A percentile compares a stretch with the other conserved stretches of the same genome.
These are phyloP conservation scores for Mortierella sp. DNA, from an alignment of 371 early-diverging fungal genomes.

Conservation along the genomic window DNA sequence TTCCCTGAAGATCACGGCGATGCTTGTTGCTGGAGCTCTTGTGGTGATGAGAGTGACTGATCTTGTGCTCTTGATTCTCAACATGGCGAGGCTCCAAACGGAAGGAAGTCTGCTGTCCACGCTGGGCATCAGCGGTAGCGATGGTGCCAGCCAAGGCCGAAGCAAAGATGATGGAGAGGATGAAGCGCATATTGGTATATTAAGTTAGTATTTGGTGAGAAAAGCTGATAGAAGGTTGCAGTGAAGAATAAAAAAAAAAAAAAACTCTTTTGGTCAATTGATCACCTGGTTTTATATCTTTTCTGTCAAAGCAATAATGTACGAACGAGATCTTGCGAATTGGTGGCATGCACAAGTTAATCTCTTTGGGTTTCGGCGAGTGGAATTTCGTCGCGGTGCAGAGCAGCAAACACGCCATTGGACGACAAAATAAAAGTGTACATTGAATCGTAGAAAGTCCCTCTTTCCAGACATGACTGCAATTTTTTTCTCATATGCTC, in stretches of 20 bases:
- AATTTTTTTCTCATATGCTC: neutral
- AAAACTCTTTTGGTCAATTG: neutral
- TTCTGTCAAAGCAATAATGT: too few relatives aligned
- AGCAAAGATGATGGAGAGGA: slow-evolving; percentile 42
- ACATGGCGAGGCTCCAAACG: slow-evolving; percentile 44
- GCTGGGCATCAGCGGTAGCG: slow-evolving; percentile 29
- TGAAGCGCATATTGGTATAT: slow-evolving; percentile 40
- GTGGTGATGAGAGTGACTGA: slow-evolving; percentile 23
- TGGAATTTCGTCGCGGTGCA: too few relatives aligned
- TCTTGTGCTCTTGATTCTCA: slow-evolving; percentile 19
- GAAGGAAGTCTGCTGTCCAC: slow-evolving; percentile 40
- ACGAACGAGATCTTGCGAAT: too few relatives aligned
- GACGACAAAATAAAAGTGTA: neutral
- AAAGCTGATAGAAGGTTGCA: neutral
- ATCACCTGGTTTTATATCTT: too few relatives aligned
- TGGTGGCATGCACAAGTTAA: neutral
- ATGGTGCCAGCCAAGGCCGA: slow-evolving; percentile 43
- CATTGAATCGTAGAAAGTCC: neutral
- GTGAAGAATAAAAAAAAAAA: too few relatives aligned
- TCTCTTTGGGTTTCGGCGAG: too few relatives aligned
- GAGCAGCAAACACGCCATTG: neutral
- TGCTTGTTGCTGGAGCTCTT: slow-evolving; percentile 19
- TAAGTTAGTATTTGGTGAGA: neutral
- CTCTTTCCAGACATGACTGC: neutral
- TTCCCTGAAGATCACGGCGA: slow-evolving; percentile 18